Percentiles rank a stretch among this genome's conserved stretches.
These are phyloP conservation scores for Gracilaria gracilis DNA, from an alignment of 23 red algal genomes.

Conservation along the genomic window DNA sequence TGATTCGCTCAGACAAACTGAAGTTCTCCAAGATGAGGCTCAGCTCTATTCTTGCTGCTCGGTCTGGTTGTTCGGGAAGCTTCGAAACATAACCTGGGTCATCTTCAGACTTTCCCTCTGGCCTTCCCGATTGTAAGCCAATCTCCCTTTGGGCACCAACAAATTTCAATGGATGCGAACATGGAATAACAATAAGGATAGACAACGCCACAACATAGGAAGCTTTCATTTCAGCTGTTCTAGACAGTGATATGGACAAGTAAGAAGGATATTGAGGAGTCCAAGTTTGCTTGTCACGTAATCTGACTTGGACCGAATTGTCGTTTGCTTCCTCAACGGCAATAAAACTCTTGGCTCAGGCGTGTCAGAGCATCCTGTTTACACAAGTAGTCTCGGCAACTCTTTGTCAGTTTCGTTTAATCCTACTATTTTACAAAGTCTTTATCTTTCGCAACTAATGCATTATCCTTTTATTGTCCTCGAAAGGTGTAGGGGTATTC, in stretches of 20 bases:
- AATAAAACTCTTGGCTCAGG: background rate
- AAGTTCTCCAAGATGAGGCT: conserved; percentile 51
- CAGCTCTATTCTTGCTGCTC: conserved; percentile 44
- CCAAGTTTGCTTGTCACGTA: no score
- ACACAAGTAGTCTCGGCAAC: no score
- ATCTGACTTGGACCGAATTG: background rate
- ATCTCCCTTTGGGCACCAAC: background rate
- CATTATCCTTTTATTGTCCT: background rate
- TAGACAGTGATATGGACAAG: background rate
- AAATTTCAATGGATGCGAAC: background rate
- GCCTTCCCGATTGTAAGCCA: background rate
- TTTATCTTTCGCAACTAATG: background rate
- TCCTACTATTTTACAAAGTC: background rate
- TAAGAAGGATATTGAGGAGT: background rate
- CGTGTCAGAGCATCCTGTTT: background rate
- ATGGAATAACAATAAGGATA: background rate
- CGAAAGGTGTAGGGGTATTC: no score
- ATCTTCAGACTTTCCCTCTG: background rate
- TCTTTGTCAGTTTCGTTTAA: conserved; percentile 5
- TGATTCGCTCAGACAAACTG: conserved; percentile 16
- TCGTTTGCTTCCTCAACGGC: background rate
- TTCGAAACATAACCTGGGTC: background rate
- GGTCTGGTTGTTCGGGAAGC: conserved; percentile 43
- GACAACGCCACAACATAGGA: background rate
- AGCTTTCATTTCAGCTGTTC: background rate